Percentiles rank a stretch among this genome's conserved stretches.
Conservation (phyloP, 129 eudicot species). For the Centrapalus pauciflorus region DNA sequence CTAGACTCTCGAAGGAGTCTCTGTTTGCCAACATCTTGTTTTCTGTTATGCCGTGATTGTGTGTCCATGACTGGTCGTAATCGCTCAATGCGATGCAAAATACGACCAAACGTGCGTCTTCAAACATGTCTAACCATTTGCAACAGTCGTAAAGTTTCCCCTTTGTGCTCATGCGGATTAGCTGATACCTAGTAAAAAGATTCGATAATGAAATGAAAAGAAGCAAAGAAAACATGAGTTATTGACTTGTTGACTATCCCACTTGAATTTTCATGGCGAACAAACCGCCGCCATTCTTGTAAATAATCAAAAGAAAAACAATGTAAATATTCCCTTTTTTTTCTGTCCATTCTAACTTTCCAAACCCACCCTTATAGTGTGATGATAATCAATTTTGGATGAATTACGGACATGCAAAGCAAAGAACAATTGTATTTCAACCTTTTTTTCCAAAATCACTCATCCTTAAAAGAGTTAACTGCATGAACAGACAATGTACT, state of each 20-base stretch:
- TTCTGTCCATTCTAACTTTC: too few relatives aligned
- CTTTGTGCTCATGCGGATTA: conserved; percentile 33
- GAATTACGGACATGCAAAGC: neutral
- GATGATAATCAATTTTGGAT: neutral
- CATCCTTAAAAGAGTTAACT: neutral
- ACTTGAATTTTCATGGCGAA: neutral
- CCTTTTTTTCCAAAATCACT: neutral
- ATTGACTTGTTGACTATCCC: neutral
- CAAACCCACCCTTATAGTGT: too few relatives aligned
- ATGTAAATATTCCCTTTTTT: too few relatives aligned
- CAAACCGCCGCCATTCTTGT: neutral
- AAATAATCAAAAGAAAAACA: neutral
- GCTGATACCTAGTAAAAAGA: conserved; percentile 30
- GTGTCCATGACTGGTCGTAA: conserved; percentile 33
- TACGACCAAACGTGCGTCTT: conserved; percentile 34
- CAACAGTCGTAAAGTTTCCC: conserved; percentile 22
- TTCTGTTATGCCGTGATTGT: conserved; percentile 1
- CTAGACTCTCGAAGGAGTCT: conserved; percentile 34
- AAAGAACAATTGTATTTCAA: too few relatives aligned
- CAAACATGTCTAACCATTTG: conserved; percentile 52
- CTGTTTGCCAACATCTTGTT: conserved; percentile 42
- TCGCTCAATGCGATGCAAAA: conserved; percentile 43
- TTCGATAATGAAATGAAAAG: neutral
- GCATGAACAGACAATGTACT: neutral
- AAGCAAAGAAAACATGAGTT: neutral